Evolutionary conservation across 2,329 filamentous ascomycete species (phyloP).

Genomic region (Lasiodiplodia gonubiensis): DNA sequence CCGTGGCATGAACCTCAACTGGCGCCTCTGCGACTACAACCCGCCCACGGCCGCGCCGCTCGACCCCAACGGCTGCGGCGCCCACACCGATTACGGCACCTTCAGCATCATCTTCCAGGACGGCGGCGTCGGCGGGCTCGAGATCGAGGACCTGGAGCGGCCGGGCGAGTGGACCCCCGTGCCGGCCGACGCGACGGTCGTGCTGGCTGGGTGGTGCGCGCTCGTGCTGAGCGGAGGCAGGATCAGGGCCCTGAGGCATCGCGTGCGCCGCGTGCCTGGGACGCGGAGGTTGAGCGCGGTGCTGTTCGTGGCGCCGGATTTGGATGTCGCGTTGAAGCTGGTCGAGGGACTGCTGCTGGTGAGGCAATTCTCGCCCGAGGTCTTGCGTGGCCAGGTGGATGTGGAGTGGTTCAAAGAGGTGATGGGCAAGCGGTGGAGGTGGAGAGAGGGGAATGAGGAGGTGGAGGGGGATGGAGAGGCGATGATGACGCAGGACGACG

Average conservation of each 20-base stretch:
- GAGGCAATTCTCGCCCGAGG: not conserved
- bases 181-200: conserved; percentile 8
- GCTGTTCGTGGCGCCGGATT: conserved; percentile 26
- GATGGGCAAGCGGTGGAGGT: conserved; percentile 28
- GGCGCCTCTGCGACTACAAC: conserved; percentile 21
- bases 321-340: conserved; percentile 18
- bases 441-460: conserved; percentile 24
- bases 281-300: conserved; percentile 3
- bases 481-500: conserved; percentile 15
- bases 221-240: conserved; percentile 15
- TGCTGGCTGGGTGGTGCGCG: conserved; percentile 14
- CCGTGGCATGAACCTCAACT: conserved; percentile 3
- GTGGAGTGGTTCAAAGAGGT: conserved; percentile 28
- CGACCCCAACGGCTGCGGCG: conserved; percentile 14
- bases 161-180: conserved; percentile 10
- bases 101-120: conserved; percentile 27
- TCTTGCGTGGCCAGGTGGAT: conserved; percentile 6
- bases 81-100: conserved; percentile 22
- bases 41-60: not conserved
- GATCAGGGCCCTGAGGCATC: conserved; percentile 13
- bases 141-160: conserved; percentile 4
- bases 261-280: conserved; percentile 17
- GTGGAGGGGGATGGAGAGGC: conserved; percentile 5
- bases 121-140: conserved; percentile 8
- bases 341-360: not conserved